Conservation (phyloP, 2,329 filamentous ascomycete genomes). For the Fusarium chuoi region DNA sequence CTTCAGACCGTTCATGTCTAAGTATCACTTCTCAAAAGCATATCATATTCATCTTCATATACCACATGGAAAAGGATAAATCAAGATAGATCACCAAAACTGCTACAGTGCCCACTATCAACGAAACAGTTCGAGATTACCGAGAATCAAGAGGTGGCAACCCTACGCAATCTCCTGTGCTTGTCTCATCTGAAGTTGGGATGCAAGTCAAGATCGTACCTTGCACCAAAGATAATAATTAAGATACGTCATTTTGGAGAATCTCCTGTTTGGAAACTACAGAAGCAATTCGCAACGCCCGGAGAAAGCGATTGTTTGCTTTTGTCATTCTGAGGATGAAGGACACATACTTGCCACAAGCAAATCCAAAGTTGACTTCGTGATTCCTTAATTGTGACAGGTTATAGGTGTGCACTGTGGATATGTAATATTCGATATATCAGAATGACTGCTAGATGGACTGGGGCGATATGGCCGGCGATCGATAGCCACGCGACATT, state of each 20-base stretch:
- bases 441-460: slow-evolving; percentile 3
- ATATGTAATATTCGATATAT: slow-evolving; percentile 3
- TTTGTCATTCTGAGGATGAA: background rate
- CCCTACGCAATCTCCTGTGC: background rate
- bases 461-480: background rate
- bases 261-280: slow-evolving; percentile 4
- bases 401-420: background rate
- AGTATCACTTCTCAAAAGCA: background rate
- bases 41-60: background rate
- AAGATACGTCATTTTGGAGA: slow-evolving; percentile 17
- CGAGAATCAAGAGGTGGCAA: slow-evolving; percentile 1
- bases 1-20: background rate
- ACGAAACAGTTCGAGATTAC: slow-evolving; percentile 2
- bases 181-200: background rate
- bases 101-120: background rate
- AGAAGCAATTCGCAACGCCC: slow-evolving; percentile 21
- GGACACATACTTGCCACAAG: background rate
- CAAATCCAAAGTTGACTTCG: background rate
- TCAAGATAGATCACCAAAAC: background rate
- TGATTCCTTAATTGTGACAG: background rate
- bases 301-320: slow-evolving; percentile 15
- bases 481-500: slow-evolving; percentile 11
- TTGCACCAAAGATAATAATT: background rate
- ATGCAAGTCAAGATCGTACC: slow-evolving; percentile 10
- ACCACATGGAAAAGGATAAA: background rate